Conservation (phyloP, 2,329 filamentous ascomycete species). For the Hypocreales sp. region DNA sequence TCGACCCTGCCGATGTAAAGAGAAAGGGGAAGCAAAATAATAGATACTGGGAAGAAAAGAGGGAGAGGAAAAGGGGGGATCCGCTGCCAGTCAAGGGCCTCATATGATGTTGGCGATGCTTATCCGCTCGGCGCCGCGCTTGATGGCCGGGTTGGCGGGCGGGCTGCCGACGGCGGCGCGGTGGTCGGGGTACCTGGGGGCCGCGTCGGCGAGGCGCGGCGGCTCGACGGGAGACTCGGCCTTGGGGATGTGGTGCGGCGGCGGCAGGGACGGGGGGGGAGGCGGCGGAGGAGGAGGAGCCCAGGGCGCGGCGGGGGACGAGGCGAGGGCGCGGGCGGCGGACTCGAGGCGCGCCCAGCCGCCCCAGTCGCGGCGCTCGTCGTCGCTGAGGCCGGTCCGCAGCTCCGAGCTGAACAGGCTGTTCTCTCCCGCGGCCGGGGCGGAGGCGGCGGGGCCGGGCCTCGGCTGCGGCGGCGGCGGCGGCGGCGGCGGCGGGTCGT, state of each 20-base stretch:
- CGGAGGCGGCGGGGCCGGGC: conserved; percentile 2
- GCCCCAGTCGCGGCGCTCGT: conserved; percentile 54
- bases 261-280: no score
- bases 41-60: background rate
- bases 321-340: conserved; percentile 16
- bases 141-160: conserved; percentile 11
- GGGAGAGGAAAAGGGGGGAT: background rate
- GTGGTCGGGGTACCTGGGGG: conserved; percentile 14
- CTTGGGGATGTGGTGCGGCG: conserved; percentile 20
- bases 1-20: no score
- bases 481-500: no score
- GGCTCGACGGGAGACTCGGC: conserved; percentile 16
- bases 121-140: conserved; percentile 15
- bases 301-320: conserved; percentile 16
- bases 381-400: conserved; percentile 35
- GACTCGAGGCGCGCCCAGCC: conserved; percentile 65
- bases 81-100: no score
- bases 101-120: conserved; percentile 24
- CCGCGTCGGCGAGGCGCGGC: conserved; percentile 13
- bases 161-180: conserved; percentile 11
- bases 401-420: conserved; percentile 28
- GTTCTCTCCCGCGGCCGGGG: conserved; percentile 16
- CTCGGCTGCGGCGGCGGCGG: conserved; percentile 8
- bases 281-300: conserved; percentile 13
- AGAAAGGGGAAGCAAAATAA: conserved; percentile 1